Percentiles rank a stretch among this genome's conserved stretches.
phyloP scores from a whole-genome alignment of 306 rosid genomes.

The Bauhinia variegata region DNA sequence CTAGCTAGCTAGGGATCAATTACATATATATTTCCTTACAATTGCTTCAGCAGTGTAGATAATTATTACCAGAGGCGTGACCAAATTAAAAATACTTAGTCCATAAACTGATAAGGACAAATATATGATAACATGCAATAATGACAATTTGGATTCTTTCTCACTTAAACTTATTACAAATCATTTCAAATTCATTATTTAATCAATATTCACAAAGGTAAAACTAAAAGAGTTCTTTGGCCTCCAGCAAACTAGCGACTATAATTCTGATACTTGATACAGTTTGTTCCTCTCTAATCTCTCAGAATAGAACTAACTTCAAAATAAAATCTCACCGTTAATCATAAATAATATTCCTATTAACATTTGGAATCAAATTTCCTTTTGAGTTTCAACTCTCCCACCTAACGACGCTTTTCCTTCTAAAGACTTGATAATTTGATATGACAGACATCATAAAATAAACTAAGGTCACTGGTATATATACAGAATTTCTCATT shows the following conservation, averaged over 20 bases:
- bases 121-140: conserved; percentile 21
- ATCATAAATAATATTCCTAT: neutral
- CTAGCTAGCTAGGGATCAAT: no score
- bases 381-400: conserved; percentile 24
- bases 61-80: no score
- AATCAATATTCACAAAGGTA: neutral
- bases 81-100: neutral
- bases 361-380: conserved; percentile 13
- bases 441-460: conserved; percentile 43
- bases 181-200: conserved; percentile 13
- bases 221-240: neutral
- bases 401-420: conserved; percentile 18
- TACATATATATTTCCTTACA: no score
- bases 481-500: conserved; percentile 31
- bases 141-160: conserved; percentile 25
- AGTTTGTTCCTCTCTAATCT: neutral
- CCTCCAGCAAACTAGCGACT: conserved; percentile 1
- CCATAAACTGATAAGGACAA: conserved; percentile 13
- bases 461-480: conserved; percentile 29
- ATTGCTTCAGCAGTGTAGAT: no score
- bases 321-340: conserved; percentile 10
- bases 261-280: neutral
- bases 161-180: no score
- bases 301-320: conserved; percentile 22
- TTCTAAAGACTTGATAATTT: conserved; percentile 12